Evolutionary conservation across 129 eudicot species (phyloP), one percentile per base, ranked within the genome.

Genomic region (Arctium minus): DNA sequence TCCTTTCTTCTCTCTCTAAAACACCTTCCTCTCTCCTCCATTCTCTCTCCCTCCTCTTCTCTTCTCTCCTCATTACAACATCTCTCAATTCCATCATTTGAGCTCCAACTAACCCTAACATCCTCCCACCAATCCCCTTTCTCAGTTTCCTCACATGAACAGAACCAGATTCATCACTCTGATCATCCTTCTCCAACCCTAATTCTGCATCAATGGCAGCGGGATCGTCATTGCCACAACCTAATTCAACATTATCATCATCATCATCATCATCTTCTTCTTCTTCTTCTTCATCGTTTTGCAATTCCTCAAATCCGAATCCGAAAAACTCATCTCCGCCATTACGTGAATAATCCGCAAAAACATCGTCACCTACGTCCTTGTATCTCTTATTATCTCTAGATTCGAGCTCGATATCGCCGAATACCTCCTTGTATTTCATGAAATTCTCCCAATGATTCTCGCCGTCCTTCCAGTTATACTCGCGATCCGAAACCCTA

Each of bases 381-480:
- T 79, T 87, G 74, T 65, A 74, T 75, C 81, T 75, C 86, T 82
- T 84, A n/a, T 76, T 70, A 37, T 72, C 86, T 30, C 81, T 86
- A 3, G 50, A 22, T 56, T 94, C 96, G 10, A 91, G 80, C 84
- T 94, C 94, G 9, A 92, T 85, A 76, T 94, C 97, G 11, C 98
- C 98, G 65, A 94, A 92, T 29, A 94, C 97, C 27, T 94, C 88
- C 84, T 92, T 94, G 40, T 92, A 94, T 86, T 80, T 91, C 75
- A 89, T 74, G 85, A 94, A 94, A 86, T 94, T 94, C 89, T 92
- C 98, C 98, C 98, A 94, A 56, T 94, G 96, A 79, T 90, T 85
- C 80, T 90, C 93, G 1, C 96, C 97, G 32, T 94, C 98, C 4
- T 85, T 86, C 98, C 97, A 94, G 46, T 89, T 88, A 79, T 88